A percentile compares a stretch with the other conserved stretches of the same genome.
Evolutionary conservation across 225 moss, liverwort and hornwort species (phyloP).

Genomic region (Climacium dendroides): DNA sequence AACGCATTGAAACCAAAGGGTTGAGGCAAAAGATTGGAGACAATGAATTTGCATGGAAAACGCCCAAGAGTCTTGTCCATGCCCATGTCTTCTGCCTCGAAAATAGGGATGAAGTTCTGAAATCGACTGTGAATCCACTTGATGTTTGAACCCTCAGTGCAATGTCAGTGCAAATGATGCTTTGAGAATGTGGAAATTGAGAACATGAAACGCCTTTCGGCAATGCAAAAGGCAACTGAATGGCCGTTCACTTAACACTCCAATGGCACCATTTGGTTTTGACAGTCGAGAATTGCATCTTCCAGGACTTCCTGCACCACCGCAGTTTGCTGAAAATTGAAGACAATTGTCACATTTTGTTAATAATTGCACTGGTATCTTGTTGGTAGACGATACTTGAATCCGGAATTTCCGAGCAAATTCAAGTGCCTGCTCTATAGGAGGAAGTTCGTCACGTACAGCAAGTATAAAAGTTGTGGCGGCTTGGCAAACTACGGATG

Average conservation of each 20-base stretch:
- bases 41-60: not conserved
- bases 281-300: not conserved
- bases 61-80: not conserved
- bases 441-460: not conserved
- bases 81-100: not conserved
- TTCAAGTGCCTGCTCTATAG: too few relatives aligned
- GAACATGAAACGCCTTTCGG: conserved; percentile 51
- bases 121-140: not conserved
- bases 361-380: not conserved
- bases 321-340: not conserved
- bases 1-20: not conserved
- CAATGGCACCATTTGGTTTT: not conserved
- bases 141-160: not conserved
- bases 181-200: conserved; percentile 39
- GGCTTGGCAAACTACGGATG: not conserved
- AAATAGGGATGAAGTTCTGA: not conserved
- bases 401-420: not conserved
- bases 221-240: conserved; percentile 33
- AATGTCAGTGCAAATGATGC: not conserved
- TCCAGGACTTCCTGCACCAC: not conserved
- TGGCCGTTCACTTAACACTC: not conserved
- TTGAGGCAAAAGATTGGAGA: not conserved
- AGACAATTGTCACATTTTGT: not conserved
- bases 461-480: not conserved
- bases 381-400: not conserved